Base-by-base conservation (phyloP, 2,329 filamentous ascomycete species). In the Fusarium clavum region DNA sequence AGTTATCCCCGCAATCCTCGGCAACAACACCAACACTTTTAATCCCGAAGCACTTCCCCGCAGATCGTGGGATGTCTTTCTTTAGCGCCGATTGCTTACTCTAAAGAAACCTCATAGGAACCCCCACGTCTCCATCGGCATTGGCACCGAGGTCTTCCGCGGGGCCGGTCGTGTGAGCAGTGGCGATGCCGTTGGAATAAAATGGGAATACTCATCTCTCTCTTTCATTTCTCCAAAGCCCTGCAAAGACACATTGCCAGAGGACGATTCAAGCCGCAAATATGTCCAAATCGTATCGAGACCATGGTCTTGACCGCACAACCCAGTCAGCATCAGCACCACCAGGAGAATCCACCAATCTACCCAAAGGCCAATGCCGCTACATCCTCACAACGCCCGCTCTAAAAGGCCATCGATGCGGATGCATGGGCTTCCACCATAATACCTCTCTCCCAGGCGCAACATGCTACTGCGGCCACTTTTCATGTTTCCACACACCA, bases 401-500 rank as follows among this genome's bases (percentile, higher is more conserved):
- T 8, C 11, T 66, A 1, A 66, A 66, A 49, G 63, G 63, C 0
- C 62, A 66, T 5, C 55, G 63, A 11, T 66, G 63, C 22, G 63
- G 63, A 10, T 66, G 63, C 6, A 61, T 66, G 63, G 63, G 63
- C 6, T 66, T 66, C 3, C 61, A 66, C 13, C 63, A 66, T 10
- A 66, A 66, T 6, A 66, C 61, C 0, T 45, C 55, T 3, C n/a
- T 66, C 1, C 63, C 64, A 0, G 63, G 63, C 4, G 63, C 63
- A 1, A 66, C 62, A 14, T 66, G 63, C 0, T 66, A 66, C 12
- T 66, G 63, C 2, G 63, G 63, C 0, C 63, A 66, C 16, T 66
- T 66, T 27, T 65, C 63, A 12, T 66, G 63, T 24, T 66, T 66
- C 6, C 63, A 66, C 29, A 66, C 63, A 6, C 45, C 63, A 0